Base-by-base conservation (phyloP, 2,329 filamentous ascomycete species). In the Parafenestella ontariensis region DNA sequence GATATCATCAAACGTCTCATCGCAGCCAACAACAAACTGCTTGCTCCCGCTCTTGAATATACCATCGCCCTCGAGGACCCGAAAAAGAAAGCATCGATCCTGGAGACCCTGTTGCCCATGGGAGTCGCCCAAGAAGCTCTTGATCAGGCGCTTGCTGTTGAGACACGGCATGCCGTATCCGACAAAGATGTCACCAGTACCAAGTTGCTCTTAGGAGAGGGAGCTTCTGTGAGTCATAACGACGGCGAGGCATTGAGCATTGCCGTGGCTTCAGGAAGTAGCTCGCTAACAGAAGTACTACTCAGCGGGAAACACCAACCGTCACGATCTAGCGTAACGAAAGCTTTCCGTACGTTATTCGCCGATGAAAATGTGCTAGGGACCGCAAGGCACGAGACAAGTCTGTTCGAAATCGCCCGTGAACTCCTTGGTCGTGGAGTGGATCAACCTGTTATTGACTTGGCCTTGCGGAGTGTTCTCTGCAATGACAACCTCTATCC, bases 191-290 rank as follows among this genome's bases (percentile, higher is more conserved):
- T 60, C n/a, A 66, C 56, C 7, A 65, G 68, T 43, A 55, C 70
- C 1, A 58, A 63, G 36, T 52, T 75, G 41, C 65, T 76, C 5
- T 54, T 74, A 28, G 56, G 63, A 18, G 56, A 73, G 41, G 71
- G 71, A 57, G 72, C 69, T 54, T 69, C 69, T 58, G 77, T 84
- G 52, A 81, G 86, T 59, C 78, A 80, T 62, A 78, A 82, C 33
- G 70, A 81, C 44, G 86, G 86, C 6, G 76, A 84, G 62, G 81
- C 83, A 1, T 69, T 89, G 6, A 80, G 81, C 48, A 74, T 80
- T 45, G 85, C 85, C 1, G 82, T 85, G 1, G 79, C 79, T 1
- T 80, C 78, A 39, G 84, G 81, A 6, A 79, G 85, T 44, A 67
- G 77, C 5, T 74, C 77, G 11, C 78, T 87, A 58, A 81, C 85